These are phyloP conservation scores for Prunus kanzakura DNA, from an alignment of 306 rosid species.

Conservation along the genomic window DNA sequence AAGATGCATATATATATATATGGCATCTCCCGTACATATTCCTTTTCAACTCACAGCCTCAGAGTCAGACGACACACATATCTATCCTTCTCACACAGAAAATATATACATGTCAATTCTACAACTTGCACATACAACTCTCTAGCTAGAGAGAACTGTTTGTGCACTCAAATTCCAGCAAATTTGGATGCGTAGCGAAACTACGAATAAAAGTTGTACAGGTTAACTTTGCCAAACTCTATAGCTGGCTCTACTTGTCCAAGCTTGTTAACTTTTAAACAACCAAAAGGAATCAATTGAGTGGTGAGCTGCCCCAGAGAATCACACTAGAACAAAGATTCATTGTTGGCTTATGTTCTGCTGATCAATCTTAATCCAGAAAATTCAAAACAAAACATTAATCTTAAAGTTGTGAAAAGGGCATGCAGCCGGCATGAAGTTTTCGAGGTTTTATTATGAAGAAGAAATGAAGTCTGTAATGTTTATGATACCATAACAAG, in stretches of 20 bases:
- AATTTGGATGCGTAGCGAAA: neutral
- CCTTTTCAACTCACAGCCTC: slow-evolving; percentile 11
- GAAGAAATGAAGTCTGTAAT: no score
- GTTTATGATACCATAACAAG: no score
- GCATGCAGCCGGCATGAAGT: neutral
- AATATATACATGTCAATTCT: neutral
- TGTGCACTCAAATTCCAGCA: neutral
- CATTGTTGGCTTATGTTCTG: slow-evolving; percentile 1
- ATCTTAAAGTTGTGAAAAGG: neutral
- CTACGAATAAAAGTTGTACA: neutral
- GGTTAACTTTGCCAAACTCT: no score
- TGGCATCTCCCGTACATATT: slow-evolving; percentile 5
- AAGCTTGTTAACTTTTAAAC: no score
- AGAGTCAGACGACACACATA: neutral
- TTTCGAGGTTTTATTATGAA: neutral
- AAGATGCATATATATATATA: neutral
- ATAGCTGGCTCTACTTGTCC: no score
- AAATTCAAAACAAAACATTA: neutral
- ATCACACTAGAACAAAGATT: neutral
- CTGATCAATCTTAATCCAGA: slow-evolving; percentile 22
- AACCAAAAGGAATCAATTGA: neutral
- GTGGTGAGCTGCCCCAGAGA: neutral
- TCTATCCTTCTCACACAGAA: neutral
- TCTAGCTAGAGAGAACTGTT: neutral
- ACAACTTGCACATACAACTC: neutral